Evolutionary conservation across 1,139 yeast genomes (phyloP), one percentile per base, ranked within the genome.

Genomic region (Taphrina wiesneri): DNA sequence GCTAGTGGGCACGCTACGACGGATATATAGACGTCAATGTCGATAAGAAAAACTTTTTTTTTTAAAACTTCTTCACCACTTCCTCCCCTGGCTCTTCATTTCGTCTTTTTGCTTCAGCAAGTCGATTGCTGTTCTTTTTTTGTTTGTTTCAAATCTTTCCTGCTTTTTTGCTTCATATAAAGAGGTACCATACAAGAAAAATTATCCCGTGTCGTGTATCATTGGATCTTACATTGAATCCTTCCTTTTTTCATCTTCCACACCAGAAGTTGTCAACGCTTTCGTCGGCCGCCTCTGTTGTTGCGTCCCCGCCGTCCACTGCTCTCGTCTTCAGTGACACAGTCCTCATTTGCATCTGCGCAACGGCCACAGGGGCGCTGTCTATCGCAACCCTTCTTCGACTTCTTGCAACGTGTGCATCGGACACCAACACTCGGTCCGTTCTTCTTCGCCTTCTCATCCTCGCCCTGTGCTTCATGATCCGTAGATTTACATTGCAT

Each of bases 351-450:
- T 17, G 68, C 68, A 60, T 63, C 67, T 17, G 64, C 60, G 26
- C 68, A 67, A 15, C 68, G 54, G 19, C 65, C 67, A 41, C 68
- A 67, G 2, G 68, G 68, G 17, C 68, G 52, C 32, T 64, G 62
- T 21, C 68, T 43, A 43, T 67, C 68, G 32, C 68, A 67, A 4
- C 68, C 68, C 56, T 67, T 67, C 56, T 67, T 67, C 11, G 65
- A 59, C 39, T 61, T 59, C 28, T 59, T 65, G 46, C 68, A 67
- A 9, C 68, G 54, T 6, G 65, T 51, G 64, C 68, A 67, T 6
- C 68, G 61, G n/a, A 49, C 63, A 25, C 60, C 66, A 26, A 60
- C 47, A 30, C 64, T 60, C 41, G 57, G 57, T 3, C 64, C 64
- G 21, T 51, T 41, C 56, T 60, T 52, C 57, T 60, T 60, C 26